These are phyloP conservation scores for Albophoma yamanashiensis DNA, from an alignment of 2,329 filamentous ascomycete genomes.

Conservation along the genomic window DNA sequence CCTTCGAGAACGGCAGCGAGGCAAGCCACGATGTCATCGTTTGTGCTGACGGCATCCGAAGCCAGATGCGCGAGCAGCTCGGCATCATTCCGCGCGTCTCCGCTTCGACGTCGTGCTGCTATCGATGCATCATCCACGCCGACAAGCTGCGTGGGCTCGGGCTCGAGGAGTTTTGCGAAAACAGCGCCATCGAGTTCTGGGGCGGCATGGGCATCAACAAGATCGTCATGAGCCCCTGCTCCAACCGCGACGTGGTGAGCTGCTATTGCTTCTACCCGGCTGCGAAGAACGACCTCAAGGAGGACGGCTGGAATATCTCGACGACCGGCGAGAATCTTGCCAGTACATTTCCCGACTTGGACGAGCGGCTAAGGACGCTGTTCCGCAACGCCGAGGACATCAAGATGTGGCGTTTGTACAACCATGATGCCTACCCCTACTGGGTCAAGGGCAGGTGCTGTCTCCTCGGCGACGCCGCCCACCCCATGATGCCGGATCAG, in stretches of 20 bases:
- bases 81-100: conserved; percentile 42
- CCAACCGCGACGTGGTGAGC: conserved; percentile 45
- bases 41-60: conserved; percentile 53
- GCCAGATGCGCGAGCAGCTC: conserved; percentile 41
- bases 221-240: conserved; percentile 56
- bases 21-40: conserved; percentile 44
- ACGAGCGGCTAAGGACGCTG: conserved; percentile 40
- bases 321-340: conserved; percentile 42
- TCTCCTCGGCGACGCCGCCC: conserved; percentile 52
- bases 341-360: conserved; percentile 45
- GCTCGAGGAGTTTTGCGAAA: conserved; percentile 43
- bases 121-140: conserved; percentile 48
- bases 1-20: conserved; percentile 36
- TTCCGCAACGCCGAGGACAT: conserved; percentile 49
- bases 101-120: conserved; percentile 44
- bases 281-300: conserved; percentile 43
- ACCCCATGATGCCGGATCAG: conserved; percentile 59
- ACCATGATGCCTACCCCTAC: conserved; percentile 37
- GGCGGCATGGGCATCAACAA: conserved; percentile 51
- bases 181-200: conserved; percentile 54
- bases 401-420: conserved; percentile 45
- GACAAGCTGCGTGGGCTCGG: conserved; percentile 42
- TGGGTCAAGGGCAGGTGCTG: conserved; percentile 35
- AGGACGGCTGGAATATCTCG: conserved; percentile 43
- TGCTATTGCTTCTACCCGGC: conserved; percentile 59